Evolutionary conservation across 2,329 filamentous ascomycete species (phyloP).

Genomic region (Grosmannia serpens): DNA sequence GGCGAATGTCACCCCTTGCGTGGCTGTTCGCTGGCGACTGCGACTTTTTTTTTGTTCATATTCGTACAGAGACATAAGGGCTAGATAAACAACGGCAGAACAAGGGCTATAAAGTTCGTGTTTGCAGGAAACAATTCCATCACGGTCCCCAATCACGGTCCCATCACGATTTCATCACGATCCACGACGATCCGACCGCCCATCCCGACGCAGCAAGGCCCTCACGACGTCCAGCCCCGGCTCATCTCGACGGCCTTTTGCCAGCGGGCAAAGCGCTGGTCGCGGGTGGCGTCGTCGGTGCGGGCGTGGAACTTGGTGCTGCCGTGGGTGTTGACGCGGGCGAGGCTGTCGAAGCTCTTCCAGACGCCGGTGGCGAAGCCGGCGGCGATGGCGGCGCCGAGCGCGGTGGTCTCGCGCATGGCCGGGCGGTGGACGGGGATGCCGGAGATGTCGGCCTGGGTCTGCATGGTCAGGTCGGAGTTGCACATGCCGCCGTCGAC

Average conservation of each 20-base stretch:
- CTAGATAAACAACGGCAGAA: neutral
- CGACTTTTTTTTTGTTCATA: neutral
- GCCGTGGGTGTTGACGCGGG: slow-evolving; percentile 58
- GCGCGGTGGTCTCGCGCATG: slow-evolving; percentile 84
- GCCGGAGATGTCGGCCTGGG: slow-evolving; percentile 72
- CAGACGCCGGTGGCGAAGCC: slow-evolving; percentile 75
- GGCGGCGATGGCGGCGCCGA: slow-evolving; percentile 81
- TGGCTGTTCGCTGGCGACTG: too few species aligned
- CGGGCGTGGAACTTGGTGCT: slow-evolving; percentile 59
- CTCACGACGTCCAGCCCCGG: slow-evolving; percentile 29
- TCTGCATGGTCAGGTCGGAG: slow-evolving; percentile 82
- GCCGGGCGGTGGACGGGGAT: slow-evolving; percentile 73
- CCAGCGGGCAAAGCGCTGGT: slow-evolving; percentile 38
- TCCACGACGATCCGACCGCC: neutral
- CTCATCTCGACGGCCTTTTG: slow-evolving; percentile 48
- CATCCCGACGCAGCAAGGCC: neutral
- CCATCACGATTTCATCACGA: neutral
- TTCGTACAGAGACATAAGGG: neutral
- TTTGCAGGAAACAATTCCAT: too few species aligned
- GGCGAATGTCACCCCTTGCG: too few species aligned
- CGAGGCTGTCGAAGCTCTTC: slow-evolving; percentile 62
- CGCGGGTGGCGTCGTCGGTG: slow-evolving; percentile 31
- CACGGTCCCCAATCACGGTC: neutral
- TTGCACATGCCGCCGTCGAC: slow-evolving; percentile 88
- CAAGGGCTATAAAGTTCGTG: neutral